Evolutionary conservation across 768 basidiomycete genomes (phyloP), one percentile per base, ranked within the genome.

Genomic region (Inosperma sp.): DNA sequence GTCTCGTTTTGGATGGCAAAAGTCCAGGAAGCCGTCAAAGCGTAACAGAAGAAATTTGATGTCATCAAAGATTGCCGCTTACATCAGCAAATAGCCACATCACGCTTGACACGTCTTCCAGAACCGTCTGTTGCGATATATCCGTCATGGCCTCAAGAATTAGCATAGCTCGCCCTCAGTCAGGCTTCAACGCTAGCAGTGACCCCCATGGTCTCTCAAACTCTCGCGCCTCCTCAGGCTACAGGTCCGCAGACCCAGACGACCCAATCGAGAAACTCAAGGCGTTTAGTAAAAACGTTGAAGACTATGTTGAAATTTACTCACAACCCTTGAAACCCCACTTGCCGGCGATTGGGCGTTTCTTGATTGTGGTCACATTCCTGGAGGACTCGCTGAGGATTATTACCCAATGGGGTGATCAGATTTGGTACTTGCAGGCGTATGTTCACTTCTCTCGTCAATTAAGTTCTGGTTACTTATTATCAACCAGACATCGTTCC

Each of bases 401-500:
- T 63, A 48, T 90, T 53, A 90, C 93, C 3, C 95, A 98, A 67
- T 98, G 93, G 93, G 67, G 81, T 41, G 96, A 99, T 73, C 96
- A 99, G 71, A 81, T 96, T 48, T 99, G 95, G 92, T 99, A 97
- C 69, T 76, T 99, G 62, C 91, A 97, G 68, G 85, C 83, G 95
- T 96, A 56, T 62, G 91, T 60, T 45, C 36, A 47, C 54, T 36
- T 39, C 22, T 51, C 35, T 26, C 31, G 21, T 51, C 23, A 10
- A 10, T 49, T 49, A 42, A 53, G 52, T 50, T 30, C 49, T 51
- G 14, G 57, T 42, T 12, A 23, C 31, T 44, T 23, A 34, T 26
- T 4, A 35, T 37, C 23, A 43, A 36, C 42, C 59, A 98, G 95
- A 72, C 92, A 98, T 70, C 82, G 96, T 65, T 80, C 85, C 62